A percentile compares a stretch with the other conserved stretches of the same genome.
Conservation (phyloP, 345 rosid species). For the Melaleuca alternifolia region DNA sequence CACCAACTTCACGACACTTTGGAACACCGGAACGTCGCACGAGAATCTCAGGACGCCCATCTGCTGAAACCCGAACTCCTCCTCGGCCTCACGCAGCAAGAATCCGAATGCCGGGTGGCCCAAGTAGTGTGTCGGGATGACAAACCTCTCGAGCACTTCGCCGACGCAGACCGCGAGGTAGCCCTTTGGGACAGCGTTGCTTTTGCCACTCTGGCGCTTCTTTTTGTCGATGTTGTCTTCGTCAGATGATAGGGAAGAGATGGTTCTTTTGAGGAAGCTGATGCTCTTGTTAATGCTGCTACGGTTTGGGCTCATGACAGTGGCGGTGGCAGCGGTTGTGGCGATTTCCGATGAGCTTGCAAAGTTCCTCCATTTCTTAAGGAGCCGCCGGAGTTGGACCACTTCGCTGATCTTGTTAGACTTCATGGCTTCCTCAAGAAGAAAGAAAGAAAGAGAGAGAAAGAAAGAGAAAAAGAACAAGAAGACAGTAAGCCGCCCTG, state of each 20-base stretch:
- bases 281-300: slow-evolving; percentile 7
- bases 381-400: not conserved
- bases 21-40: slow-evolving; percentile 40
- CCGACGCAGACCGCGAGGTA: slow-evolving; percentile 70
- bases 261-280: slow-evolving; percentile 63
- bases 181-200: slow-evolving; percentile 32
- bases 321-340: not conserved
- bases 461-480: not conserved
- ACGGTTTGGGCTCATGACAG: not conserved
- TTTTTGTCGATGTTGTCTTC: not conserved
- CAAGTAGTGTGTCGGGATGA: slow-evolving; percentile 56
- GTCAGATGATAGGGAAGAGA: slow-evolving; percentile 30
- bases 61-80: slow-evolving; percentile 62
- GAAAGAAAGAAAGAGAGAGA: not conserved
- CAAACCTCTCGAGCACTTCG: slow-evolving; percentile 59
- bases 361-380: not conserved
- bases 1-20: not conserved
- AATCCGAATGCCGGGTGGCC: slow-evolving; percentile 52
- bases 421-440: not conserved
- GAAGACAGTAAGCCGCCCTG: not conserved
- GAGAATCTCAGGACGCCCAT: slow-evolving; percentile 56
- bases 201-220: not conserved
- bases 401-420: not conserved
- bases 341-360: not conserved
- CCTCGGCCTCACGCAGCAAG: slow-evolving; percentile 63